Base-by-base conservation (phyloP, 371 early-diverging fungal species). In the Lichtheimia ornata region DNA sequence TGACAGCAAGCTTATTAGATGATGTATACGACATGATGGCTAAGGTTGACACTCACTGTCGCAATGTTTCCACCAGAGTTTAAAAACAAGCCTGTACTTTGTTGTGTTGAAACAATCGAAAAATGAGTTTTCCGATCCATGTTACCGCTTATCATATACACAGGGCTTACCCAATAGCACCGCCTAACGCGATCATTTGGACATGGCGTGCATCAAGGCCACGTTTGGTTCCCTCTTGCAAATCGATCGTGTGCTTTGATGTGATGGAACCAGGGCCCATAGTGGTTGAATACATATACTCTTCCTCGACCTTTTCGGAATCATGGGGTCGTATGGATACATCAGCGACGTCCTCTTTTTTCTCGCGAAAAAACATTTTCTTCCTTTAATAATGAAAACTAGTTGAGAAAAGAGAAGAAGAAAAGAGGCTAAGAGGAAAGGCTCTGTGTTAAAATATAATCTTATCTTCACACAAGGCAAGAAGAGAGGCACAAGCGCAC, bases 81-180 rank as follows among this genome's bases (percentile, higher is more conserved):
- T 59, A 95, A 78, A 74, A 94, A 95, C 14, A 95, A 76, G 53
- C 96, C 96, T 30, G 94, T 95, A 58, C 92, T 91, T 53, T 40
- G 50, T 47, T 47, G 20, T 45, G 47, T 45, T 35, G 35, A 9
- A 35, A 35, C 35, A 35, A 35, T 35, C 11, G 35, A 35, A 9
- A 2, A 11, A 35, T 35, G 35, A 35, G 35, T 35, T 35, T 35
- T 35, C 1, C 4, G 35, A 35, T 35, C 11, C 35, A 35, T 35
- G 11, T 11, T 35, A 11, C 22, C 22, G 22, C 11, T 35, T 35
- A 6, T 35, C 35, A 11, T 35, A n/a, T 47, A n/a, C 17, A 18
- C 47, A 18, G 47, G n/a, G 68, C 11, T 84, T 76, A 73, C 73
- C 73, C 74, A 65, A 71, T 72, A 63, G 65, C 65, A n/a, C 86